Conservation (phyloP, 2,329 filamentous ascomycete species). For the Anthostomella pinea region DNA sequence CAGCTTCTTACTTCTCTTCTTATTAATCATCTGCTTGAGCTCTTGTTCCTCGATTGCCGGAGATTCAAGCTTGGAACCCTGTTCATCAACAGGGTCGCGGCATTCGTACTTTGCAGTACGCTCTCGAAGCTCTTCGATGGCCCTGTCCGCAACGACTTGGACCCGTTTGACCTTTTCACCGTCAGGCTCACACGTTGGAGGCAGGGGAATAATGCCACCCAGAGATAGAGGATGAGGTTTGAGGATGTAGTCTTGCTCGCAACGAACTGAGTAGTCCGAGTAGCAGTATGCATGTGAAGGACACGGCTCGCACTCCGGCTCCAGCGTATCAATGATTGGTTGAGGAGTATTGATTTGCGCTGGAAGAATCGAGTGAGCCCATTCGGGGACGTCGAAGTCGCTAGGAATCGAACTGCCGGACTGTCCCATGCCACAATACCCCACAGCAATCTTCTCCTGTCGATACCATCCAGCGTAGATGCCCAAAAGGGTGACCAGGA, state of each 20-base stretch:
- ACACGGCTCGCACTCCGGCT: conserved; percentile 85
- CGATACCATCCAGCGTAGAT: conserved; percentile 81
- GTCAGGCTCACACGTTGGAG: conserved; percentile 92
- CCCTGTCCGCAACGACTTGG: conserved; percentile 82
- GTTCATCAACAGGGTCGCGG: conserved; percentile 64
- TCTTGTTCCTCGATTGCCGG: conserved; percentile 65
- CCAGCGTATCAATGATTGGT: conserved; percentile 65
- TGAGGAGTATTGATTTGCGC: conserved; percentile 67
- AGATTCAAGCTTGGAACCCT: conserved; percentile 56
- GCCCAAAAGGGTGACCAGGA: conserved; percentile 67
- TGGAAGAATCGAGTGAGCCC: conserved; percentile 37
- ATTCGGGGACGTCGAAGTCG: conserved; percentile 41
- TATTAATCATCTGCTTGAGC: conserved; percentile 72
- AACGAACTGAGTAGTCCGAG: conserved; percentile 70
- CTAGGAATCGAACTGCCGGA: conserved; percentile 52
- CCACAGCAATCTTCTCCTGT: conserved; percentile 93
- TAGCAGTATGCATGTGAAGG: conserved; percentile 89
- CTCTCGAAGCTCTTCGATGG: conserved; percentile 81
- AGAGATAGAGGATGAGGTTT: conserved; percentile 81
- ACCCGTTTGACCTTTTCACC: conserved; percentile 87
- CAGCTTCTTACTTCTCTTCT: conserved; percentile 78
- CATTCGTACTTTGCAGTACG: conserved; percentile 89
- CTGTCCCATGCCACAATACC: conserved; percentile 85
- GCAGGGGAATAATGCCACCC: conserved; percentile 75
- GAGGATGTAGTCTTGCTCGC: conserved; percentile 83